These are phyloP conservation scores for Solanum virginianum DNA, from an alignment of 257 asterid species.

Conservation along the genomic window DNA sequence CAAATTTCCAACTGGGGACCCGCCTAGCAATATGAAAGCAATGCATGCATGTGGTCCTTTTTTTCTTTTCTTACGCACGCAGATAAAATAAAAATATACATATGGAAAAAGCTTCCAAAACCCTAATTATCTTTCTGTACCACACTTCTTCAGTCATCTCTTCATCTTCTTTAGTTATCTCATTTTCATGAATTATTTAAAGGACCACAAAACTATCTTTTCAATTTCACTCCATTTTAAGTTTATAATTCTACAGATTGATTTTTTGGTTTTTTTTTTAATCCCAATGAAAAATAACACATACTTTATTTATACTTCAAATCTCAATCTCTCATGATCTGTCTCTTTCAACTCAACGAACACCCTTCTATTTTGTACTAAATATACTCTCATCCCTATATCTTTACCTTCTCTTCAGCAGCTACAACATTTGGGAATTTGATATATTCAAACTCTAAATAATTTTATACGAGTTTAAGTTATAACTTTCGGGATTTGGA, in stretches of 20 bases:
- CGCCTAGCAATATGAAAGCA: background rate
- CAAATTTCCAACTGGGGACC: conserved; percentile 11
- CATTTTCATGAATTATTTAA: background rate
- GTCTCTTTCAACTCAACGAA: conserved; percentile 11
- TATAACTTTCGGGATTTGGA: background rate
- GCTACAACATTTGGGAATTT: background rate
- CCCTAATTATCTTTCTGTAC: conserved; percentile 16
- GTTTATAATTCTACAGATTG: background rate
- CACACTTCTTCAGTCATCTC: conserved; percentile 5
- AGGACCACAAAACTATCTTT: conserved; percentile 48
- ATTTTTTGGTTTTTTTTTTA: background rate
- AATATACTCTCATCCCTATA: background rate
- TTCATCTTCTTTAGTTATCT: conserved; percentile 12
- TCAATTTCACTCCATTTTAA: conserved; percentile 1
- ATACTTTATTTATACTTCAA: background rate
- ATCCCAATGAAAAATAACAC: conserved; percentile 30
- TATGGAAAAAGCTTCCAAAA: conserved; percentile 8
- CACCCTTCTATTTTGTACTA: background rate
- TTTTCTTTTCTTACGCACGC: background rate
- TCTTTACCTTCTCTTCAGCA: background rate
- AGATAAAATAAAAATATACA: background rate
- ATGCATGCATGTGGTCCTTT: conserved; percentile 29
- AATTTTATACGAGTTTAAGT: background rate
- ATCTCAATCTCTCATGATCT: conserved; percentile 1
- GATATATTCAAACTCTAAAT: background rate